Evolutionary conservation across 129 eudicot genomes (phyloP).

Genomic region (Rutidosis leptorrhynchoides): DNA sequence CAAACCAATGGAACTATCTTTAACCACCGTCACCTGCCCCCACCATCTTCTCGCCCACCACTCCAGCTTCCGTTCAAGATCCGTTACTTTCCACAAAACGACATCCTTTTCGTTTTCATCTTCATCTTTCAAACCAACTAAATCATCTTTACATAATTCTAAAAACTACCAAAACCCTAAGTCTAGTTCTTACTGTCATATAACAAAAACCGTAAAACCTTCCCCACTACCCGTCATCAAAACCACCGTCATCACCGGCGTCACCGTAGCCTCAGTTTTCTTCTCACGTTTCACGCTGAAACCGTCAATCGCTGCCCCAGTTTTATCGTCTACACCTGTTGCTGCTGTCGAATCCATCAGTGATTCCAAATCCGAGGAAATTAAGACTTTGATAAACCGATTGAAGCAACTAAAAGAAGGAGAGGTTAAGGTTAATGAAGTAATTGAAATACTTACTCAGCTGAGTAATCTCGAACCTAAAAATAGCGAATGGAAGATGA

Average conservation of each 20-base stretch:
- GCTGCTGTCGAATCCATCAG: slow-evolving; percentile 35
- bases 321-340: slow-evolving; percentile 29
- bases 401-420: slow-evolving; percentile 15
- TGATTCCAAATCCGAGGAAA: no score
- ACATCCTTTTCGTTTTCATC: slow-evolving; percentile 14
- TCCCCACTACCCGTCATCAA: slow-evolving; percentile 33
- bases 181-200: slow-evolving; percentile 2
- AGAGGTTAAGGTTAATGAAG: slow-evolving; percentile 55
- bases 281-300: slow-evolving; percentile 37
- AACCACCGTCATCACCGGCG: slow-evolving; percentile 49
- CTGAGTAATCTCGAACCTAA: slow-evolving; percentile 56
- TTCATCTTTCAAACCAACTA: slow-evolving; percentile 8
- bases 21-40: slow-evolving; percentile 30
- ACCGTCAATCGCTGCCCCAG: slow-evolving; percentile 43
- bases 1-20: slow-evolving; percentile 30
- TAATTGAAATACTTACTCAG: slow-evolving; percentile 42
- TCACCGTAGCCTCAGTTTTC: slow-evolving; percentile 45
- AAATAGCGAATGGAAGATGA: slow-evolving; percentile 61
- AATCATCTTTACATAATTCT: slow-evolving; percentile 22
- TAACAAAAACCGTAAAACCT: slow-evolving; percentile 18
- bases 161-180: background rate
- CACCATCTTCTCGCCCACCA: slow-evolving; percentile 37
- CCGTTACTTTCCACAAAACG: slow-evolving; percentile 22
- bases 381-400: no score
- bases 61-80: slow-evolving; percentile 15